Conservation (phyloP, 352 stramenopile species). For the Globisporangium iwayamae region DNA sequence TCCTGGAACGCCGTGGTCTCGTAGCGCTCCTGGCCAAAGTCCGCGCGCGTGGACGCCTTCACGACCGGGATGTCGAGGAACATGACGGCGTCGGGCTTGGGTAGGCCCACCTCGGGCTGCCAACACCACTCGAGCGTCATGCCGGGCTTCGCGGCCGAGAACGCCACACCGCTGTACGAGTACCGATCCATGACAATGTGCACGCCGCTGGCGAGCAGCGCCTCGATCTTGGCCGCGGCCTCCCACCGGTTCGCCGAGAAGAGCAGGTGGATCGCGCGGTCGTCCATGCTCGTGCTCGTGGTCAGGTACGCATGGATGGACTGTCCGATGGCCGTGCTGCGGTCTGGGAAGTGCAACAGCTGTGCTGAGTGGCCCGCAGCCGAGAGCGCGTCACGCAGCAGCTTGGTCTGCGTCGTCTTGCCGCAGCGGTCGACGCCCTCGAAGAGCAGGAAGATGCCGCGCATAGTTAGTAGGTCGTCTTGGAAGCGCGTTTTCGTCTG, state of each 20-base stretch:
- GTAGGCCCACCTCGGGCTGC: slow-evolving; percentile 94
- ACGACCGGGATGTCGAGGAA: slow-evolving; percentile 96
- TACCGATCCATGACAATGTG: slow-evolving; percentile 97
- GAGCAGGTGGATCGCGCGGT: slow-evolving; percentile 97
- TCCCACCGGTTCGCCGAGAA: slow-evolving; percentile 99
- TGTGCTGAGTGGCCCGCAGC: slow-evolving; percentile 24
- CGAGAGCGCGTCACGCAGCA: slow-evolving; percentile 73
- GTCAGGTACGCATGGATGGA: slow-evolving; percentile 98
- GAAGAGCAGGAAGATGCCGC: slow-evolving; percentile 98
- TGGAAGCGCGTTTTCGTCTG: too few relatives aligned
- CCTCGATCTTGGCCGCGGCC: slow-evolving; percentile 68
- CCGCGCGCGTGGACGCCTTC: slow-evolving; percentile 84
- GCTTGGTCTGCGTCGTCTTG: slow-evolving; percentile 98
- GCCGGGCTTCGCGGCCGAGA: slow-evolving; percentile 94
- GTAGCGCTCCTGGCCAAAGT: slow-evolving; percentile 93
- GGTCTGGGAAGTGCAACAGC: slow-evolving; percentile 79
- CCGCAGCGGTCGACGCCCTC: slow-evolving; percentile 99
- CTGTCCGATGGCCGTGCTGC: slow-evolving; percentile 90
- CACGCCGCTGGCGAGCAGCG: slow-evolving; percentile 69
- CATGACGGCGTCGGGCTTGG: slow-evolving; percentile 95
- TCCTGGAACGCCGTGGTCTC: slow-evolving; percentile 88
- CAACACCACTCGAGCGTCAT: slow-evolving; percentile 97
- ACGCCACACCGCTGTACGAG: slow-evolving; percentile 97
- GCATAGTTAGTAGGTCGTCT: slow-evolving; percentile 14
- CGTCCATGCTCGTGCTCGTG: slow-evolving; percentile 89